These are phyloP conservation scores for Leccinum obscurum DNA, from an alignment of 768 basidiomycete genomes.

Conservation along the genomic window DNA sequence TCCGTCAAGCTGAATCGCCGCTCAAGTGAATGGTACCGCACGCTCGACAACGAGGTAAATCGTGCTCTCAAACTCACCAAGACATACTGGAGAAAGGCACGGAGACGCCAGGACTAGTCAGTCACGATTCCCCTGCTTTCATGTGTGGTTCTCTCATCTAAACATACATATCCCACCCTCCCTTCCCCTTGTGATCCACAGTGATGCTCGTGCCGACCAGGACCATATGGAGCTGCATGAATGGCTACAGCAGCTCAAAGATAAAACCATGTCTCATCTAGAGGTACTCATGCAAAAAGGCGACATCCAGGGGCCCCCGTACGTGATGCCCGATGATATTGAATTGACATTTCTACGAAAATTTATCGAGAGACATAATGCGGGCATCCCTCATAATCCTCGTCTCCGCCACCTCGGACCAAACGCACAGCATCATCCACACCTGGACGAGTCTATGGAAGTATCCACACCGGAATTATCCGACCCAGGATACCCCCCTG, in stretches of 20 bases:
- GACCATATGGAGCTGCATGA: slow-evolving; percentile 89
- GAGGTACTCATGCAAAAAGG: slow-evolving; percentile 87
- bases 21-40: slow-evolving; percentile 81
- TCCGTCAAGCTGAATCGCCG: slow-evolving; percentile 72
- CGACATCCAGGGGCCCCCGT: slow-evolving; percentile 82
- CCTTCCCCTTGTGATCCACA: slow-evolving; percentile 4
- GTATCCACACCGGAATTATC: slow-evolving; percentile 36
- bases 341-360: slow-evolving; percentile 78
- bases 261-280: slow-evolving; percentile 86
- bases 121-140: slow-evolving; percentile 9
- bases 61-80: slow-evolving; percentile 81
- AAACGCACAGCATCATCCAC: slow-evolving; percentile 28
- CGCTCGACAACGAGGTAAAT: slow-evolving; percentile 75
- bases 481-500: slow-evolving; percentile 33
- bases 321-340: slow-evolving; percentile 76
- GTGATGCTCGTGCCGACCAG: slow-evolving; percentile 77
- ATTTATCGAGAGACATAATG: slow-evolving; percentile 77
- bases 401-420: slow-evolving; percentile 60
- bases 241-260: slow-evolving; percentile 85
- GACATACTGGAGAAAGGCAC: slow-evolving; percentile 83
- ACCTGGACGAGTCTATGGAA: slow-evolving; percentile 37
- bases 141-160: neutral
- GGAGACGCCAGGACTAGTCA: slow-evolving; percentile 72
- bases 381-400: slow-evolving; percentile 78
- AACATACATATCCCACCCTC: slow-evolving; percentile 6